Evolutionary conservation across 2,329 filamentous ascomycete genomes (phyloP).

Genomic region (Pseudopyrenochaeta lycopersici): DNA sequence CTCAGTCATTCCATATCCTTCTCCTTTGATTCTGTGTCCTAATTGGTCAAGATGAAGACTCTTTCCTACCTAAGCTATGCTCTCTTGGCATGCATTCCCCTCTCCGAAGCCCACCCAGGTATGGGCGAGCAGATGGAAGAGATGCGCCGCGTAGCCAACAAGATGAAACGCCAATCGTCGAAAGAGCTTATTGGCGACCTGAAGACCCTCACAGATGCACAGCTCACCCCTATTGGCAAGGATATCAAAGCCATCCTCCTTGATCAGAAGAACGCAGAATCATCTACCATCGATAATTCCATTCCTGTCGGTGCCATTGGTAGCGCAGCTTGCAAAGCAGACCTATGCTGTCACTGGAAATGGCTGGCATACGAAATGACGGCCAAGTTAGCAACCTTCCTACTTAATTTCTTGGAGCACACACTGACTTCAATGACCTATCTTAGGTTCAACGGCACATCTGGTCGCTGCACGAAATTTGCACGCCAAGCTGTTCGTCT

Average conservation of each 20-base stretch:
- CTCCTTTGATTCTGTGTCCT: background rate
- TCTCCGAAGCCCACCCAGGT: conserved; percentile 36
- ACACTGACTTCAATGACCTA: too few relatives aligned
- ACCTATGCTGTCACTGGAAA: conserved; percentile 48
- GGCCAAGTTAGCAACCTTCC: conserved; percentile 11
- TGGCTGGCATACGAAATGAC: conserved; percentile 48
- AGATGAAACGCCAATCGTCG: conserved; percentile 30
- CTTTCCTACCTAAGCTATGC: conserved; percentile 27
- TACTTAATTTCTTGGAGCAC: too few relatives aligned
- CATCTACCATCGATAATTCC: conserved; percentile 27
- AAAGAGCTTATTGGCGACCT: conserved; percentile 48
- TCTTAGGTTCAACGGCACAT: conserved; percentile 39
- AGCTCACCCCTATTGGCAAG: conserved; percentile 43
- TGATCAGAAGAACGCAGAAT: conserved; percentile 32
- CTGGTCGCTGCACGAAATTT: conserved; percentile 44
- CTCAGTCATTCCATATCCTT: background rate
- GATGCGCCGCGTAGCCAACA: conserved; percentile 24
- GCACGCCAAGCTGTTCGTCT: conserved; percentile 44
- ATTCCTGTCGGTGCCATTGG: conserved; percentile 40
- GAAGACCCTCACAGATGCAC: conserved; percentile 37
- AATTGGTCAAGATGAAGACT: conserved; percentile 9
- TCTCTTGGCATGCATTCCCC: conserved; percentile 19
- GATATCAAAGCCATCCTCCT: conserved; percentile 47
- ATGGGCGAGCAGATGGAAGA: conserved; percentile 37
- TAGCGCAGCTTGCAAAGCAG: conserved; percentile 43